Evolutionary conservation across 805 yeast genomes (phyloP).

Genomic region (Lipomyces anomalus): DNA sequence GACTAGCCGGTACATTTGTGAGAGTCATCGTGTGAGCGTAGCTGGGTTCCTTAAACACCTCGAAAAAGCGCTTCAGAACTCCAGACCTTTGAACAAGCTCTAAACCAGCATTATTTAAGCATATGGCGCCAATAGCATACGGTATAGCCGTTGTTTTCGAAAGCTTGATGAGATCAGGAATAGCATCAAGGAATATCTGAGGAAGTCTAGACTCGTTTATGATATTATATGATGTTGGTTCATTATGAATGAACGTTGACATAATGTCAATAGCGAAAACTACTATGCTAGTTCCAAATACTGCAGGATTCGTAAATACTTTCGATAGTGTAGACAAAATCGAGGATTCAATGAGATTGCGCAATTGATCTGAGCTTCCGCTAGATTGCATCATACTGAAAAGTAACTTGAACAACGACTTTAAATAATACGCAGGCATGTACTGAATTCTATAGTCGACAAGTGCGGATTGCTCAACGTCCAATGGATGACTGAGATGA

Average conservation of each 20-base stretch:
- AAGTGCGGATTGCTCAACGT: slow-evolving; percentile 11
- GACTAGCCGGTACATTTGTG: slow-evolving; percentile 47
- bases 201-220: slow-evolving; percentile 73
- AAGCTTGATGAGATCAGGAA: slow-evolving; percentile 46
- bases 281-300: slow-evolving; percentile 64
- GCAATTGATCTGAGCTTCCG: slow-evolving; percentile 67
- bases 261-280: slow-evolving; percentile 59
- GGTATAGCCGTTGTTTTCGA: slow-evolving; percentile 56
- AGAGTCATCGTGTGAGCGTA: slow-evolving; percentile 51
- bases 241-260: slow-evolving; percentile 72
- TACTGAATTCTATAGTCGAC: slow-evolving; percentile 30
- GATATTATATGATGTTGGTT: slow-evolving; percentile 81
- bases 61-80: slow-evolving; percentile 43
- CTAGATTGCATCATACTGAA: slow-evolving; percentile 62
- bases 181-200: slow-evolving; percentile 55
- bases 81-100: slow-evolving; percentile 43
- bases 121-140: slow-evolving; percentile 74
- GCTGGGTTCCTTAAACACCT: slow-evolving; percentile 43
- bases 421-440: slow-evolving; percentile 39
- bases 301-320: slow-evolving; percentile 49
- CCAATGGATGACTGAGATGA: slow-evolving; percentile 8
- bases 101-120: slow-evolving; percentile 70
- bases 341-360: slow-evolving; percentile 81
- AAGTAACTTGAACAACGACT: slow-evolving; percentile 58
- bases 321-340: slow-evolving; percentile 56